A percentile compares a stretch with the other conserved stretches of the same genome.
Evolutionary conservation across 352 stramenopile genomes (phyloP).

Genomic region (Pythium aristosporum): DNA sequence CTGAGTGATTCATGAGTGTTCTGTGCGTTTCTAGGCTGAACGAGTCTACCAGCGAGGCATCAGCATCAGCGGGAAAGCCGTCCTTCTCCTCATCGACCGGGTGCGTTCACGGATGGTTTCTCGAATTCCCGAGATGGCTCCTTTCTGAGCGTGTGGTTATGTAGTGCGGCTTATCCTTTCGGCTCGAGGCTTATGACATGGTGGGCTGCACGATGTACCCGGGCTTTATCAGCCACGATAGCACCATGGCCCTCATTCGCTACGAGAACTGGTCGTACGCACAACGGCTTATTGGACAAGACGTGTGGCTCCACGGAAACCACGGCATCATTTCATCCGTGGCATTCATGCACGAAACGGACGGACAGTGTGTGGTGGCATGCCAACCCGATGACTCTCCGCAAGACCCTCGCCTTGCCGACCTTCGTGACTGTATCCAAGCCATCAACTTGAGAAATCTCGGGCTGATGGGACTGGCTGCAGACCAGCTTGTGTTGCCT

Average conservation of each 20-base stretch:
- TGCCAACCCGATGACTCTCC: constrained; percentile 4
- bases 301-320: constrained; percentile 38
- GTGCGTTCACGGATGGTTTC: constrained; percentile 19
- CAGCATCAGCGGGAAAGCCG: constrained; percentile 36
- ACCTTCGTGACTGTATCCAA: constrained; percentile 35
- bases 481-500: constrained; percentile 24
- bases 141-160: neutral
- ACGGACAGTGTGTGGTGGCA: constrained; percentile 47
- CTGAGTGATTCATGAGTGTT: neutral
- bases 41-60: constrained; percentile 61
- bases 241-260: constrained; percentile 43
- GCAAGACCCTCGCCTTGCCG: constrained; percentile 13
- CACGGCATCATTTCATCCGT: constrained; percentile 38
- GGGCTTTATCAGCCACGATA: constrained; percentile 56
- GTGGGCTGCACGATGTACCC: constrained; percentile 44
- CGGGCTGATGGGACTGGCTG: constrained; percentile 28
- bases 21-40: constrained; percentile 27
- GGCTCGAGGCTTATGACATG: constrained; percentile 57
- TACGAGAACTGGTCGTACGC: constrained; percentile 63
- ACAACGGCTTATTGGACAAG: constrained; percentile 37
- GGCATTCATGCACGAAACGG: constrained; percentile 35
- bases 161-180: constrained; percentile 68
- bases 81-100: constrained; percentile 68
- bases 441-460: constrained; percentile 58
- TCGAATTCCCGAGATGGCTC: neutral